Evolutionary conservation across 441 rosid species (phyloP), one percentile per base, ranked within the genome.

Genomic region (Melastoma candidum): DNA sequence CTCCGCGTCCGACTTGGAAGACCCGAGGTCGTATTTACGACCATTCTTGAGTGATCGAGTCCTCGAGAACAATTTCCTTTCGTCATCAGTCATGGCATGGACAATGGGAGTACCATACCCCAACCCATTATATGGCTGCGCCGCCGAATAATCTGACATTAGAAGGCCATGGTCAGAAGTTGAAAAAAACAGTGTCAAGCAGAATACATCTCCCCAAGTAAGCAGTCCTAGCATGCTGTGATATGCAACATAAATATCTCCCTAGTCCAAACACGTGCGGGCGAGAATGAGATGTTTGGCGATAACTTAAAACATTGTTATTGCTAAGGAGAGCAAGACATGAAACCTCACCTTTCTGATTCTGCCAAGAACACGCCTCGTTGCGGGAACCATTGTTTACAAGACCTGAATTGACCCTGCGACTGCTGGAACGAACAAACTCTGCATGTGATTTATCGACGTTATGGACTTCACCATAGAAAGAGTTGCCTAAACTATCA

Each of bases 81-180:
- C 89, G 53, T 84, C 66, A 26, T 48, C 85, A 2, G 64, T 71
- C 2, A 56, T 53, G 29, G 57, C 63, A 24, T 68, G 71, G 62
- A 58, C 74, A 49, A 68, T 70, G 0, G 74, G 71, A 6, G 72
- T 73, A 65, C 77, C 78, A 49, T 82, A 75, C 65, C 84, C 81
- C 12, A 69, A 72, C 49, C 68, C 51, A 53, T 78, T 51, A 29
- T 52, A 24, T 36, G 12, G 12, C 32, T 26, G 7, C 32, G 45
- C 12, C 45, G 14, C 26, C 13, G 45, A 45, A 32, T 52, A n/a
- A 14, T 17, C 22, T 52, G 56, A 45, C 45, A 36, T 11, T 12
- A 13, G 25, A 13, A 43, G 13, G 43, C 17, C 56, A 44, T 7
- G 43, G 25, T 36, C 45, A 43, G 43, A 32, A 44, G n/a, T 68